Conservation (phyloP, 257 asterid species). For the Solanum pinnatisectum region DNA sequence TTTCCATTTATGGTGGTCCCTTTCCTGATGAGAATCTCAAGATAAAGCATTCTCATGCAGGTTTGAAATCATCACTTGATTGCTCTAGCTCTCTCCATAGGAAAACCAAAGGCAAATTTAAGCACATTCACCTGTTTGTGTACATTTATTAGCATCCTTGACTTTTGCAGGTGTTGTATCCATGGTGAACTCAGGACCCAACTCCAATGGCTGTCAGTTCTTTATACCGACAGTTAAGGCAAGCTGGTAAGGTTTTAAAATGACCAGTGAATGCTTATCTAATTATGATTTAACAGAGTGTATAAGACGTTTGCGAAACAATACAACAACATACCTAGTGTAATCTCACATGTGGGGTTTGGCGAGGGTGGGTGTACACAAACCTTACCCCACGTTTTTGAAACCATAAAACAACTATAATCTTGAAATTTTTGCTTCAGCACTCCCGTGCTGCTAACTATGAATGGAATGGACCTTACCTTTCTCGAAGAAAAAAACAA, state of each 20-base stretch:
- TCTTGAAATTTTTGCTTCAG: neutral
- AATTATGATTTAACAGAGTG: neutral
- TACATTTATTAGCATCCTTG: neutral
- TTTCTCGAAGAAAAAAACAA: neutral
- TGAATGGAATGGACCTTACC: neutral
- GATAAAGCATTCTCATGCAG: constrained; percentile 77
- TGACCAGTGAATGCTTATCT: neutral
- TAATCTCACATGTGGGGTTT: neutral
- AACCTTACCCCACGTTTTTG: neutral
- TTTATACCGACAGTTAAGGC: constrained; percentile 91
- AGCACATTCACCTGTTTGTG: neutral
- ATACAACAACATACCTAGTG: neutral
- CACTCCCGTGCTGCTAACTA: neutral
- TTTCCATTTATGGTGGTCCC: constrained; percentile 47
- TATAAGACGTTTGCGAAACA: neutral
- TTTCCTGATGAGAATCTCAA: constrained; percentile 83
- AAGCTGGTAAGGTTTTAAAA: constrained; percentile 51
- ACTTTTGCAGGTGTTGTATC: constrained; percentile 55
- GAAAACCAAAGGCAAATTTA: neutral
- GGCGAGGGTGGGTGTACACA: neutral
- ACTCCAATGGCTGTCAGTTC: constrained; percentile 94
- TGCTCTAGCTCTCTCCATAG: neutral
- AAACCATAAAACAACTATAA: neutral
- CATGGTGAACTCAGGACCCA: constrained; percentile 93
- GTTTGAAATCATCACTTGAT: constrained; percentile 13